phyloP scores from a whole-genome alignment of 2,329 filamentous ascomycete genomes.

The Basipetospora sp. region DNA sequence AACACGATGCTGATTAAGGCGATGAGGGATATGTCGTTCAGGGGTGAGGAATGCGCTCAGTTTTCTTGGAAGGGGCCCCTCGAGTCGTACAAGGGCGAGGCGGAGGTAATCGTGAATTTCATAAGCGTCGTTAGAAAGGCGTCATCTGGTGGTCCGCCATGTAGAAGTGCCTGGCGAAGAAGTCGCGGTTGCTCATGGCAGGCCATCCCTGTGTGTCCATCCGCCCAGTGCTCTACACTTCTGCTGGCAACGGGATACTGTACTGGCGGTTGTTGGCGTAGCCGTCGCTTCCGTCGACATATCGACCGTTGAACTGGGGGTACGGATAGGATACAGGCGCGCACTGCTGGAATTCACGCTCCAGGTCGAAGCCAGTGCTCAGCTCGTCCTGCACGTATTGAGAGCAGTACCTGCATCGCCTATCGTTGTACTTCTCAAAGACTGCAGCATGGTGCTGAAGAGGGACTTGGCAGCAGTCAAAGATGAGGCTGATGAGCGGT shows the following conservation, averaged over 20 bases:
- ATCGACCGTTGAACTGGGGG: not conserved
- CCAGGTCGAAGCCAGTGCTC: conserved; percentile 40
- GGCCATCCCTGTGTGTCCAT: not conserved
- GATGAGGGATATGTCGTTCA: no score
- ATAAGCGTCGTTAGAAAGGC: conserved; percentile 3
- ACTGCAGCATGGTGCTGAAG: conserved; percentile 72
- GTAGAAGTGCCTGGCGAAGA: no score
- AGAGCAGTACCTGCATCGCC: conserved; percentile 73
- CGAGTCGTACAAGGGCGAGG: no score
- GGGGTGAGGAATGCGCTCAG: no score
- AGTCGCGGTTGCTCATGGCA: not conserved
- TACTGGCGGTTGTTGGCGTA: not conserved
- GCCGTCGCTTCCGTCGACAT: no score
- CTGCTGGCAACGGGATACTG: not conserved
- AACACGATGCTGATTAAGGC: no score
- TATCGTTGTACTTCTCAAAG: conserved; percentile 82
- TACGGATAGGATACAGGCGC: not conserved
- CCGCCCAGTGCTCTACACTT: conserved; percentile 1
- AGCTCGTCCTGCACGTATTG: conserved; percentile 66
- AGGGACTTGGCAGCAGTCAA: conserved; percentile 76
- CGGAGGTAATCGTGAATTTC: conserved; percentile 1
- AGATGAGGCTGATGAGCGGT: conserved; percentile 59
- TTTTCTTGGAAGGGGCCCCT: no score
- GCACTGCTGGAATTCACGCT: conserved; percentile 9
- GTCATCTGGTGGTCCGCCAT: not conserved